These are phyloP conservation scores for Hyphopichia fennica DNA, from an alignment of 1,139 yeast genomes.

Conservation along the genomic window DNA sequence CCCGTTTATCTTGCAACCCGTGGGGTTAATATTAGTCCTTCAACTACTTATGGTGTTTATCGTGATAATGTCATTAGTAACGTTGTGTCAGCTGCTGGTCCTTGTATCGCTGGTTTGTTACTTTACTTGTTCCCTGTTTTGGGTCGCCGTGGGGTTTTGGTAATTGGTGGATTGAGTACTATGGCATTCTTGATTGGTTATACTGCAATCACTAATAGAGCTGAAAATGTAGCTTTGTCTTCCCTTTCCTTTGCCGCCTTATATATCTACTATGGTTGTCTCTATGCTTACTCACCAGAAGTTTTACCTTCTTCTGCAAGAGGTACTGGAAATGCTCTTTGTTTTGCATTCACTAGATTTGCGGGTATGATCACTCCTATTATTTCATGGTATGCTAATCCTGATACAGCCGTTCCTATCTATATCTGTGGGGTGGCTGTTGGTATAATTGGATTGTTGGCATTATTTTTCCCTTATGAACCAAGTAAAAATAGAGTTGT, in stretches of 20 bases:
- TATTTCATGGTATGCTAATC: conserved; percentile 28
- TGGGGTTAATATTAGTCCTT: conserved; percentile 37
- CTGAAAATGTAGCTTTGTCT: conserved; percentile 28
- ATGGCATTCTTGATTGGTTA: conserved; percentile 37
- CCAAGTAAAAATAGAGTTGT: conserved; percentile 30
- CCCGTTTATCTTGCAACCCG: conserved; percentile 38
- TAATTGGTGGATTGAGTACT: conserved; percentile 32
- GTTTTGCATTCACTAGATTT: conserved; percentile 28
- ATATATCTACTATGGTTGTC: conserved; percentile 33
- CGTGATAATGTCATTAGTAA: conserved; percentile 31
- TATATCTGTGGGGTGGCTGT: conserved; percentile 36
- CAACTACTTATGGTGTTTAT: conserved; percentile 26
- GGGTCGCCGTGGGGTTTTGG: conserved; percentile 35
- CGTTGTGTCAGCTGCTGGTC: conserved; percentile 30
- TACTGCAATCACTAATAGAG: conserved; percentile 28
- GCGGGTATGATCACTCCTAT: conserved; percentile 31
- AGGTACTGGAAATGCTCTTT: conserved; percentile 35
- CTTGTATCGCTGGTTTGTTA: conserved; percentile 31
- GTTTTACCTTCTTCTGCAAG: conserved; percentile 36
- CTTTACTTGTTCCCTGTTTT: conserved; percentile 22
- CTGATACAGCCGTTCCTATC: conserved; percentile 30
- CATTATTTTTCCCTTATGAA: conserved; percentile 34
- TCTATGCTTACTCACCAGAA: conserved; percentile 37
- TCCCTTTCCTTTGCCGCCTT: conserved; percentile 28
- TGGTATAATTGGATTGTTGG: conserved; percentile 29